Percentiles rank a stretch among this genome's conserved stretches.
Conservation (phyloP, 805 yeast species). For the Komagataella populi region DNA sequence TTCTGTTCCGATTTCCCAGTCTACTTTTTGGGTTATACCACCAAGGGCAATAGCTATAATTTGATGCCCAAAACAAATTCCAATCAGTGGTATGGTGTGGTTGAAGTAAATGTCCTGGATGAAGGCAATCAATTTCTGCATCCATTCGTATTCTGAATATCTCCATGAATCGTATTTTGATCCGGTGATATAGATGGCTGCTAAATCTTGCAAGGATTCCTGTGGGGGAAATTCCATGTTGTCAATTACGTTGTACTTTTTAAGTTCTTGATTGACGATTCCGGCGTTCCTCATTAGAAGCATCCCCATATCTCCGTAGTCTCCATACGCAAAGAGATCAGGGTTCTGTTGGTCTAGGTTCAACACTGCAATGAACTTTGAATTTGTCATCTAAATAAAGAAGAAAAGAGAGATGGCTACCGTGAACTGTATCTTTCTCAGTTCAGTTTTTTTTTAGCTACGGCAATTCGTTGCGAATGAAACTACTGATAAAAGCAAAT, state of each 20-base stretch:
- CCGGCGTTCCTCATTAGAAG: conserved; percentile 17
- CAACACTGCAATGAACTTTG: conserved; percentile 24
- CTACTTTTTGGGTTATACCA: conserved; percentile 45
- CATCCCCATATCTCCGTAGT: conserved; percentile 35
- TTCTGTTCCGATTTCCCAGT: conserved; percentile 64
- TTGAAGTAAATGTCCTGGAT: conserved; percentile 9
- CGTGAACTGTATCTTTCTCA: not conserved
- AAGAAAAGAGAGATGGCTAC: not conserved
- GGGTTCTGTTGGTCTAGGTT: conserved; percentile 23
- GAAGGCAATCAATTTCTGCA: conserved; percentile 23
- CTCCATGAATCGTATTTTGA: conserved; percentile 28
- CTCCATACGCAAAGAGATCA: conserved; percentile 25
- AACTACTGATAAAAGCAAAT: not conserved
- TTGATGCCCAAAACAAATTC: conserved; percentile 87
- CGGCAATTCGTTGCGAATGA: not conserved
- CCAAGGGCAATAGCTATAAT: conserved; percentile 57
- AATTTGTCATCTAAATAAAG: not conserved
- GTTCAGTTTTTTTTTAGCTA: not conserved
- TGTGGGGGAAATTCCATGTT: conserved; percentile 11
- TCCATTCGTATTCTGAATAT: conserved; percentile 28
- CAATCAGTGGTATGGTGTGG: conserved; percentile 35
- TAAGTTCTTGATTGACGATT: conserved; percentile 9
- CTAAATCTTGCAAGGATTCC: conserved; percentile 10
- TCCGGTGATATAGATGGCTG: conserved; percentile 38
- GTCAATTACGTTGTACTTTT: conserved; percentile 24